Conservation (phyloP, 345 rosid genomes). For the Rhodamnia argentea region DNA sequence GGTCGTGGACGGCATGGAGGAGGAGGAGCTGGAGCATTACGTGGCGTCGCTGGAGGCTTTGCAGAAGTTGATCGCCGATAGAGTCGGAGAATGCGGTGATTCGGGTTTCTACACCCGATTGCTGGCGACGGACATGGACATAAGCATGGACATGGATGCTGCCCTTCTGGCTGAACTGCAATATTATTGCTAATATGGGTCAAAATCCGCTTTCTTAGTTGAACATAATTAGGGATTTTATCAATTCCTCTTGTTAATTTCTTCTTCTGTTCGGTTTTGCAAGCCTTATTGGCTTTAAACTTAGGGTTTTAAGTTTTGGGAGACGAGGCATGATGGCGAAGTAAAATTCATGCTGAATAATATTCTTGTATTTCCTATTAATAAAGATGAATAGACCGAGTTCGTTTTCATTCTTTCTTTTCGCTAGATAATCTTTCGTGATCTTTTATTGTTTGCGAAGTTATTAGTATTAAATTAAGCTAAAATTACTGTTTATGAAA, state of each 20-base stretch:
- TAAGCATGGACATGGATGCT: neutral
- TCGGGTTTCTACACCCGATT: neutral
- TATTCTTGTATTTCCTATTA: too few species aligned
- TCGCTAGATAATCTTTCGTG: too few species aligned
- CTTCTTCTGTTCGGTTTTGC: neutral
- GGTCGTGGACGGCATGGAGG: neutral
- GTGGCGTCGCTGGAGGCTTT: neutral
- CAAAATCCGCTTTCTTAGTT: neutral
- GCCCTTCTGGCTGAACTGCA: neutral
- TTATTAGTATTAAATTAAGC: too few species aligned
- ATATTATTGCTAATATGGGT: neutral
- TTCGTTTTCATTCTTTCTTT: too few species aligned
- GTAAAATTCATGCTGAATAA: too few species aligned
- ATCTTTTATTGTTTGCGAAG: too few species aligned
- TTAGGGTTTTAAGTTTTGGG: neutral
- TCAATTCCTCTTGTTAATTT: neutral
- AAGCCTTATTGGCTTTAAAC: neutral
- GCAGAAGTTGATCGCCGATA: neutral
- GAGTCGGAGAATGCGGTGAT: neutral
- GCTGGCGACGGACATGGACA: neutral
- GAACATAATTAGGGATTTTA: neutral
- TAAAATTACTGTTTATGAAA: too few species aligned
- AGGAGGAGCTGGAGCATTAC: neutral
- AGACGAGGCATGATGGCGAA: too few species aligned
- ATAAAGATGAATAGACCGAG: conserved; percentile 1